Evolutionary conservation across 345 rosid genomes (phyloP), one percentile per base, ranked within the genome.

Genomic region (Excoecaria cochinchinensis): DNA sequence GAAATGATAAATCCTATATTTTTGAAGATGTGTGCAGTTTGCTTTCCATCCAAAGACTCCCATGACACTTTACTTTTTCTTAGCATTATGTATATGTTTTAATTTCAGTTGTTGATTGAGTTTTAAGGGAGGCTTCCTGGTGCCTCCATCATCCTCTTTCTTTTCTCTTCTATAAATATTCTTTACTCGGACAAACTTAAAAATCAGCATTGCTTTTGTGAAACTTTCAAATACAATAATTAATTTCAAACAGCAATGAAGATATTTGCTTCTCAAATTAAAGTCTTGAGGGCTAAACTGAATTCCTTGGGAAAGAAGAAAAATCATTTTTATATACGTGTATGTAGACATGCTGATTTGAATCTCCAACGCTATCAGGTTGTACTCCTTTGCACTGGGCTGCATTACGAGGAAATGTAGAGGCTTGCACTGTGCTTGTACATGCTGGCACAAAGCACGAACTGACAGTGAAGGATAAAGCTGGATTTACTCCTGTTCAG

Each of bases 311-410:
- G 31, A 31, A 31, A 31, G 31, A 31, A 31, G 31, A 31, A 31
- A 31, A 31, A 31, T 31, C 31, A 31, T 31, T 31, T 31, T 31
- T 31, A 31, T 47, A 6, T 64, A 12, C 5, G 17, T 53, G 46
- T 60, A 24, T 12, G 4, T 25, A 63, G 10, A 17, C 0, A 12
- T 53, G 38, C 48, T 55, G 60, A 71, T 63, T 73, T 71, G 44
- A 12, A 53, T 67, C 4, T 71, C 50, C 57, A 19, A 74, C 76
- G 75, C 78, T 70, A 71, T 76, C 79, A 95, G 99, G 99, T 66
- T 93, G 96, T 80, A 93, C 98, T 42, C 99, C 99, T 70, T 86
- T 93, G 87, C 99, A 95, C 75, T 93, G 97, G 98, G 99, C 99
- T 72, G 97, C 85, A 40, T 51, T 89, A 69, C 84, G 83, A 79